These are phyloP conservation scores for Macrolepiota albuminosa DNA, from an alignment of 768 basidiomycete species.

Conservation along the genomic window DNA sequence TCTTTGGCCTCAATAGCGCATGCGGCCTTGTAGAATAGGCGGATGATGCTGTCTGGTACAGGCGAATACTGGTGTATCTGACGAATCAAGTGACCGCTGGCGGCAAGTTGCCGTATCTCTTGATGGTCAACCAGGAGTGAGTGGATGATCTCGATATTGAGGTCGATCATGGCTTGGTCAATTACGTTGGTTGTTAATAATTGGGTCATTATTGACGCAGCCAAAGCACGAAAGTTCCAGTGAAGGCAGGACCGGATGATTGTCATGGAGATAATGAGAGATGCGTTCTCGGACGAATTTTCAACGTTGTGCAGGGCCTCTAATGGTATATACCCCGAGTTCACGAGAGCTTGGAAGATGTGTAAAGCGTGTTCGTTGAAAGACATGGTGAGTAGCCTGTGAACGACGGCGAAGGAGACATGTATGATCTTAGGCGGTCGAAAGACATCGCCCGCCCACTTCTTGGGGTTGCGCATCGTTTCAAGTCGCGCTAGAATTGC, in stretches of 20 bases:
- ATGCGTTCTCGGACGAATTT: constrained; percentile 33
- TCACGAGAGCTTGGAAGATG: constrained; percentile 46
- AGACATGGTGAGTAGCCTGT: constrained; percentile 33
- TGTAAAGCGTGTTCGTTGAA: constrained; percentile 34
- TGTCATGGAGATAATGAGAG: constrained; percentile 43
- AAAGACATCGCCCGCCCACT: constrained; percentile 27
- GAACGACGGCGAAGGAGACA: constrained; percentile 37
- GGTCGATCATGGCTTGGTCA: constrained; percentile 23
- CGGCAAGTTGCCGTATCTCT: constrained; percentile 28
- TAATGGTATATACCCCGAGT: constrained; percentile 39
- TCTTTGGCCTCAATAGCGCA: constrained; percentile 19
- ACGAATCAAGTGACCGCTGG: constrained; percentile 38
- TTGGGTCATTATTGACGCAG: constrained; percentile 31
- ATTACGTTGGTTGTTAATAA: constrained; percentile 19
- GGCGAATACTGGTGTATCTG: constrained; percentile 28
- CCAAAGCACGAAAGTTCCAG: constrained; percentile 48
- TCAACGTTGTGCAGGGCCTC: constrained; percentile 39
- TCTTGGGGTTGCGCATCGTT: constrained; percentile 20
- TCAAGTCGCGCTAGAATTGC: constrained; percentile 22
- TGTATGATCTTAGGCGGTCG: constrained; percentile 32
- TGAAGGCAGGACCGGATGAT: constrained; percentile 48
- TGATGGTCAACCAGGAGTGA: constrained; percentile 31
- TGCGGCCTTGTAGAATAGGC: constrained; percentile 42
- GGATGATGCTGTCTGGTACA: constrained; percentile 40
- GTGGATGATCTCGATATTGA: constrained; percentile 42